Conservation (phyloP, 805 yeast species). For the Candida koratica region DNA sequence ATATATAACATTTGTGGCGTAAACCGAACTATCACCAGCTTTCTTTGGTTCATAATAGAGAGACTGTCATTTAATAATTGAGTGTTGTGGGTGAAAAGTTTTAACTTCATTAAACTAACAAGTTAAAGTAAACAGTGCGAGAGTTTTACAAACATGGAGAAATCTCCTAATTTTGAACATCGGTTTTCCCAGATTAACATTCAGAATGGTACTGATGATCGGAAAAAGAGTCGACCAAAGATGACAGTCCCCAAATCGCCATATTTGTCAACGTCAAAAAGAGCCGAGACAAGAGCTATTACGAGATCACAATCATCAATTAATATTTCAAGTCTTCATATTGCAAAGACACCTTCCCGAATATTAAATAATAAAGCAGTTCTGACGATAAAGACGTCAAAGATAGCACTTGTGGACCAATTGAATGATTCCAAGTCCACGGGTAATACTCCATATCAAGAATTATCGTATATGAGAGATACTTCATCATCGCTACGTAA, state of each 20-base stretch:
- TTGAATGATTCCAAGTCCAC: slow-evolving; percentile 8
- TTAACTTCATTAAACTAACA: slow-evolving; percentile 16
- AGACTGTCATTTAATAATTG: slow-evolving; percentile 10
- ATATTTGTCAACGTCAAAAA: slow-evolving; percentile 13
- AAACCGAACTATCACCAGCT: slow-evolving; percentile 50
- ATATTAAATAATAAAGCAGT: slow-evolving; percentile 3
- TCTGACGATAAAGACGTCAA: slow-evolving; percentile 7
- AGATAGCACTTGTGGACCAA: slow-evolving; percentile 1
- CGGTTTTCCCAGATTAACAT: slow-evolving; percentile 12
- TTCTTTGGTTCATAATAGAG: slow-evolving; percentile 9
- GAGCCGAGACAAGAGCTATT: slow-evolving; percentile 15
- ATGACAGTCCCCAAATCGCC: slow-evolving; percentile 13
- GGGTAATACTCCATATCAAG: slow-evolving; percentile 10
- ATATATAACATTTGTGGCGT: slow-evolving; percentile 46
- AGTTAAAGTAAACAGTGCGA: no score
- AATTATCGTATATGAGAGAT: slow-evolving; percentile 38
- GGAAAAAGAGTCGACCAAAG: slow-evolving; percentile 1
- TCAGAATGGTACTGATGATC: slow-evolving; percentile 2
- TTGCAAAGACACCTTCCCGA: slow-evolving; percentile 12
- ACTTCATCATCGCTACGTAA: slow-evolving; percentile 36
- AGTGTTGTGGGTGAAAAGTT: slow-evolving; percentile 9
- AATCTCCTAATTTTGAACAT: slow-evolving; percentile 11
- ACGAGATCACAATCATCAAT: slow-evolving; percentile 11
- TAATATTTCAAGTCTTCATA: slow-evolving; percentile 8
- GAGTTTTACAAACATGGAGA: no score